Evolutionary conservation across 768 basidiomycete species (phyloP), one percentile per base, ranked within the genome.

Genomic region (Mycena olivaceomarginata): DNA sequence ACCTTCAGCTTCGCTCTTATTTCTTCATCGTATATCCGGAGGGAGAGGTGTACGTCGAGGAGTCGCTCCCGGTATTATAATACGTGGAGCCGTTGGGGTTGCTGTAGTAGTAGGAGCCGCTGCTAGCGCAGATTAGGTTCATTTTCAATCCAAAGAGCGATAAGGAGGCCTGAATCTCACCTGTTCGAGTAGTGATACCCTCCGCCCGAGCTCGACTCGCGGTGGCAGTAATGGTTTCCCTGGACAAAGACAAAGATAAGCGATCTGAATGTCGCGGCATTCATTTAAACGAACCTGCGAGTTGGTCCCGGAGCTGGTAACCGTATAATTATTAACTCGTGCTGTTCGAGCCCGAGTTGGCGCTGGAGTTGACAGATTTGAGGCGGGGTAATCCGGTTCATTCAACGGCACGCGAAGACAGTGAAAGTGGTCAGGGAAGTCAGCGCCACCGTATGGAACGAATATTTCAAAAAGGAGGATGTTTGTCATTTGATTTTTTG

Each of bases 101-200:
- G 65, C 80, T 81, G 83, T 94, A 94, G 81, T 93, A 93, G 84
- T 94, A 94, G 73, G 90, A 90, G 3, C 91, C 92, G 70, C 93
- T 74, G 6, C 89, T 90, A 72, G 39, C 66, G 68, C 79, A 60
- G 63, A 60, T 37, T 22, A 11, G 20, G 25, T 25, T 25, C 25
- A 25, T 25, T 48, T 4, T 18, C 7, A 18, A 43, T 67, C 22
- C 59, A 40, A 18, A 48, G 4, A 51, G 18, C 82, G 81, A 25
- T 20, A 12, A 66, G 25, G 2, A 63, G 10, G 20, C 3, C 41
- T 81, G 13, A 59, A 45, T n/a, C 10, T 4, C 81, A 92, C 91
- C 40, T 77, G 84, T 93, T 93, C 7, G 91, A 93, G 80, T 94
- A 94, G 77, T 93, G 93, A 74, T 93, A 94, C 0, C 90, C 88